Base-by-base conservation (phyloP, 2,329 filamentous ascomycete species). In the Microdochium trichocladiopsis region DNA sequence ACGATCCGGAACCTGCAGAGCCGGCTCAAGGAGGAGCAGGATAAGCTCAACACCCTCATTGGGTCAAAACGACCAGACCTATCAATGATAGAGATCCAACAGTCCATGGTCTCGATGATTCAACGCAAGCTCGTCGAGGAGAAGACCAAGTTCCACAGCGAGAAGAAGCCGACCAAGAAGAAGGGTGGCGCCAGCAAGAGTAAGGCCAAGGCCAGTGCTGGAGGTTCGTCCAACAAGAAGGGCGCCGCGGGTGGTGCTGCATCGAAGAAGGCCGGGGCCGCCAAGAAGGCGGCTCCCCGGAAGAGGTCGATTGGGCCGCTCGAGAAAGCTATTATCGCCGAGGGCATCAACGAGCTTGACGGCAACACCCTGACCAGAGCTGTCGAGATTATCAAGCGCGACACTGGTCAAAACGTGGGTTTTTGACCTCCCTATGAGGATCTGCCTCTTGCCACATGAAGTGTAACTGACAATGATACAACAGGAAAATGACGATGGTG, bases 281-380 rank as follows among this genome's bases (percentile, higher is more conserved):
- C 65, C 53, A 74, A 82, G 66, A 79, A 79, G 61, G 62, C 70
- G 3, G 63, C 69, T 0, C 57, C 63, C 0, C 78, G 75, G 55
- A 84, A 82, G 61, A 73, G 78, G n/a, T 79, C 79, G 51, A 81
- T 88, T 63, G 83, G 90, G 47, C 86, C 83, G 54, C 78, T 86
- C 3, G 91, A 99, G 71, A 97, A 97, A 75, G 90, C 94, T 53
- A 83, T 92, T 58, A 95, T 99, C 53, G 93, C 90, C 1, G 86
- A 87, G 53, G 88, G 88, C 14, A 94, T 96, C 57, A 88, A 86
- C 61, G 85, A 86, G 56, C 82, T 97, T 53, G 85, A 91, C 18
- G 86, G 87, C 49, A 76, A 78, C n/a, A 84, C 90, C 58, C 87
- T 96, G 63, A 80, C 86, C 49, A 83, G 84, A 59, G 90, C 93